Base-by-base conservation (phyloP, 805 yeast species). In the Saccharomycopsis synnaedendra region DNA sequence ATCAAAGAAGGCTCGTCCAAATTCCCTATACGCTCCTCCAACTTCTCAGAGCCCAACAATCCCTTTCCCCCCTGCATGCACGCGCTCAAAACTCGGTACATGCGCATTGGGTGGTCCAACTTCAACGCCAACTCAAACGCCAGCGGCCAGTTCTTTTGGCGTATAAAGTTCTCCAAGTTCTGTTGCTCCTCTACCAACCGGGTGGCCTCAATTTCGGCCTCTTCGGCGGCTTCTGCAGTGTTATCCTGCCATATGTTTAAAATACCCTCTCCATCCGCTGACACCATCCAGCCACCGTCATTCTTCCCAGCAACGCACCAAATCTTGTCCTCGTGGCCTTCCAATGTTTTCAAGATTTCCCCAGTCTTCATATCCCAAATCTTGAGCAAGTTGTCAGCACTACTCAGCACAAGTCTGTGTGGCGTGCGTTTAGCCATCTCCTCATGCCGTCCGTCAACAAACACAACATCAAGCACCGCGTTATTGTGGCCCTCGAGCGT, bases 201-300 rank as follows among this genome's bases (percentile, higher is more conserved):
- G 55, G 76, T 79, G 47, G 68, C 72, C 33, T 71, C 75, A 44
- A 75, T 76, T 52, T 74, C 79, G 42, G 59, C 59, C 31, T 64
- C 68, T 38, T 50, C 47, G 44, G 44, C 10, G 44, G 64, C 56
- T 59, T 84, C 90, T 46, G 80, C 88, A 1, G 96, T 85, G 57
- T 82, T 80, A 64, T 93, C 97, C 47, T 70, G 70, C 98, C 98
- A 93, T 39, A 86, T 70, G 44, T 86, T 83, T 55, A 93, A 75
- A 30, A 86, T 81, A 47, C 97, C 96, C 64, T 93, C 97, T 1
- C 96, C 97, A 64, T 93, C 97, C 0, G 96, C 97, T 50, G 85
- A 77, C 0, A 86, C 76, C 49, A 93, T 72, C 49, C 74, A 72
- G 11, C 73, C 74, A 30, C 94, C 90, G 56, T 81, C 84, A 35